Conservation (phyloP, 371 early-diverging fungal genomes). For the Circinella minor region DNA sequence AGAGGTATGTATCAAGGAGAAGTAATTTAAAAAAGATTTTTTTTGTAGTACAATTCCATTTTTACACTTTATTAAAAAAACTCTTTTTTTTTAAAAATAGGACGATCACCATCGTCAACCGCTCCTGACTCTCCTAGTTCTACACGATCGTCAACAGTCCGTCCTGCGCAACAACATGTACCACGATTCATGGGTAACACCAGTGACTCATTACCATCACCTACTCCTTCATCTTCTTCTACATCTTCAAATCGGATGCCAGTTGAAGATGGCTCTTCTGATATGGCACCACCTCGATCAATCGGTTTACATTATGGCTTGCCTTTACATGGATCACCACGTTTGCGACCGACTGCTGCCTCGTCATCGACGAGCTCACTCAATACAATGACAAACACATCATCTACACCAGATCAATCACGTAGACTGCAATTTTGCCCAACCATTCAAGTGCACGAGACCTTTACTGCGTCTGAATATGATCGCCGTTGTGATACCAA, state of each 20-base stretch:
- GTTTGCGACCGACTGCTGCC: conserved; percentile 46
- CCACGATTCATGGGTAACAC: conserved; percentile 26
- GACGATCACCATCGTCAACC: conserved; percentile 14
- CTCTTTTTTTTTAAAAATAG: neutral
- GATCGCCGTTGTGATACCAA: conserved; percentile 70
- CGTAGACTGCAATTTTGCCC: conserved; percentile 25
- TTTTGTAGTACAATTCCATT: neutral
- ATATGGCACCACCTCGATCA: conserved; percentile 27
- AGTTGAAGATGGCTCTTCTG: conserved; percentile 8
- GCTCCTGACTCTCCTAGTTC: conserved; percentile 48
- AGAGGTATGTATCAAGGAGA: conserved; percentile 31
- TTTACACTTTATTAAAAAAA: neutral
- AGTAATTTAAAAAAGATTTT: too few relatives aligned
- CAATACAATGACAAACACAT: conserved; percentile 11
- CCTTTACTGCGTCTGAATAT: conserved; percentile 49
- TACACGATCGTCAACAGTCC: conserved; percentile 34
- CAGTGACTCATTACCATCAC: conserved; percentile 33
- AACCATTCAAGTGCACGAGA: conserved; percentile 24
- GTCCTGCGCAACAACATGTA: conserved; percentile 24
- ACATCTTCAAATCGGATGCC: conserved; percentile 17
- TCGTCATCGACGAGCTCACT: conserved; percentile 29
- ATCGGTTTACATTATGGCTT: conserved; percentile 47
- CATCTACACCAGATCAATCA: neutral
- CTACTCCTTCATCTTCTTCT: conserved; percentile 44
- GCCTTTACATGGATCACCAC: conserved; percentile 51